phyloP scores from a whole-genome alignment of 306 rosid genomes.

The Inga oerstediana region DNA sequence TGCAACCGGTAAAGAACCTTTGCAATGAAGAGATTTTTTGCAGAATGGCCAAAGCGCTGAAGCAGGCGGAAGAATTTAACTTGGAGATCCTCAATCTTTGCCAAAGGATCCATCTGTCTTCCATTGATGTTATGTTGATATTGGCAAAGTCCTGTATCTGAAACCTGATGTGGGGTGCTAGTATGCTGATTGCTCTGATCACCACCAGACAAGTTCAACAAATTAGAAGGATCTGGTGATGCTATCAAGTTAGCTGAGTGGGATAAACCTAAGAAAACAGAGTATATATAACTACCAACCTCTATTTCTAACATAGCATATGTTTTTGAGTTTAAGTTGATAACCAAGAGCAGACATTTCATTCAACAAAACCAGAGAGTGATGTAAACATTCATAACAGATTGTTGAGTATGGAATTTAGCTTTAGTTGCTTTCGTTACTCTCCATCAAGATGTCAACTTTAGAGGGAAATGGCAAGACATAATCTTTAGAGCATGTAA shows the following conservation, averaged over 20 bases:
- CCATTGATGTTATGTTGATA: constrained; percentile 34
- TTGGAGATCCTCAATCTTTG: constrained; percentile 67
- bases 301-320: neutral
- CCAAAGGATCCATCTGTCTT: constrained; percentile 56
- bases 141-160: constrained; percentile 39
- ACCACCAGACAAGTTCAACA: constrained; percentile 43
- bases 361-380: neutral
- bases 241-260: constrained; percentile 42
- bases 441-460: neutral
- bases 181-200: constrained; percentile 50
- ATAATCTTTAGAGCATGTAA: neutral
- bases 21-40: constrained; percentile 63
- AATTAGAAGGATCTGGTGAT: constrained; percentile 26
- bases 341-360: constrained; percentile 10
- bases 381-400: neutral
- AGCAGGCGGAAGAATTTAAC: constrained; percentile 74
- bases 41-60: constrained; percentile 67
- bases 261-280: constrained; percentile 46
- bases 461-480: neutral
- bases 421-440: neutral
- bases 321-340: neutral
- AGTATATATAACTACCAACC: constrained; percentile 33
- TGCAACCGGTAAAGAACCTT: constrained; percentile 91
- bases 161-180: constrained; percentile 43
- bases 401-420: neutral